phyloP scores from a whole-genome alignment of 352 stramenopile species.

The Pythium myriotylum region DNA sequence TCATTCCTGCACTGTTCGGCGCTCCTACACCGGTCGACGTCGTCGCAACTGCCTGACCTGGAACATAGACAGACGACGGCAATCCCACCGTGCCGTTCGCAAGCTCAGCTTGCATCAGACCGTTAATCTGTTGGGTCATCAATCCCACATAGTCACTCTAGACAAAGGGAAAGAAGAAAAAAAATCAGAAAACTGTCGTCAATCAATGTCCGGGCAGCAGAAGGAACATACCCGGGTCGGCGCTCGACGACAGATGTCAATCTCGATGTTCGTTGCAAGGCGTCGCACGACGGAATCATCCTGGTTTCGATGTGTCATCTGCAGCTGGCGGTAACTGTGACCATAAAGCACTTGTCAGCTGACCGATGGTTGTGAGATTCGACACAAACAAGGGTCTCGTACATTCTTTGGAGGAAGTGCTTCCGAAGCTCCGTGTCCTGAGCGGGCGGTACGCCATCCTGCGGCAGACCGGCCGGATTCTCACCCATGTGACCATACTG shows the following conservation, averaged over 20 bases:
- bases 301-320: slow-evolving; percentile 58
- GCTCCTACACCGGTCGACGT: slow-evolving; percentile 14
- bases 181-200: neutral
- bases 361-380: too few species aligned
- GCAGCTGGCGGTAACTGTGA: slow-evolving; percentile 66
- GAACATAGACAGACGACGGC: slow-evolving; percentile 29
- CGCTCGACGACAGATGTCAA: slow-evolving; percentile 58
- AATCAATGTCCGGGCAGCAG: neutral
- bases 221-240: slow-evolving; percentile 37
- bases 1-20: slow-evolving; percentile 7
- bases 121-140: slow-evolving; percentile 66
- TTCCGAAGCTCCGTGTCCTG: slow-evolving; percentile 47
- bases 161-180: neutral
- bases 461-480: slow-evolving; percentile 5
- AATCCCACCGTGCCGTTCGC: slow-evolving; percentile 24
- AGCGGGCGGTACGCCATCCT: slow-evolving; percentile 32
- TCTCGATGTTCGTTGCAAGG: slow-evolving; percentile 70
- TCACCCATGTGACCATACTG: slow-evolving; percentile 15
- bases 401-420: slow-evolving; percentile 51
- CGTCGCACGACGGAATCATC: slow-evolving; percentile 52
- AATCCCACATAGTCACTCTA: slow-evolving; percentile 57
- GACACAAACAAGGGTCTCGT: slow-evolving; percentile 8
- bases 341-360: too few species aligned
- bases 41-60: slow-evolving; percentile 14
- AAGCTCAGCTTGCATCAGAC: slow-evolving; percentile 59